Evolutionary conservation across 202 grass and related monocot species (phyloP).

Genomic region (Setaria viridis): DNA sequence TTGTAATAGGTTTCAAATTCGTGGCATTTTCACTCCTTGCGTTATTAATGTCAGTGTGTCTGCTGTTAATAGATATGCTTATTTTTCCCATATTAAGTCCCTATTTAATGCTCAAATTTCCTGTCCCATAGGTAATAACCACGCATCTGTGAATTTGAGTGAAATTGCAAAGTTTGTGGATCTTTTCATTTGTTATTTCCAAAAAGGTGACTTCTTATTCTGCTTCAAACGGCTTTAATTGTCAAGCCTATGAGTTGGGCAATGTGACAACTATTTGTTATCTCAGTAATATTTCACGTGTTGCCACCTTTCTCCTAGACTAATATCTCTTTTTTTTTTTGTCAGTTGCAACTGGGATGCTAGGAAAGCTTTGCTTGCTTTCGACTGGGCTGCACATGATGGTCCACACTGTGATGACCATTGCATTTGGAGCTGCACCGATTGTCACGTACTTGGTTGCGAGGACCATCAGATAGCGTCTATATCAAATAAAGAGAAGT

Average conservation of each 20-base stretch:
- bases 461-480: slow-evolving; percentile 61
- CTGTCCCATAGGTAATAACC: neutral
- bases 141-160: neutral
- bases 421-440: slow-evolving; percentile 71
- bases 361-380: slow-evolving; percentile 71
- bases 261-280: neutral
- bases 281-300: neutral
- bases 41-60: neutral
- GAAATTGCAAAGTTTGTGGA: neutral
- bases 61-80: neutral
- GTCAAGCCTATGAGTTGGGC: neutral
- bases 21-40: neutral
- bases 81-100: neutral
- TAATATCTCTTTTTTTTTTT: neutral
- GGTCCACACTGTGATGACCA: slow-evolving; percentile 54
- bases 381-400: slow-evolving; percentile 55
- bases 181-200: neutral
- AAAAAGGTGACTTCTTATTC: neutral
- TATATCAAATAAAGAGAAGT: slow-evolving; percentile 51
- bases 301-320: neutral
- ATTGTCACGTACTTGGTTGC: slow-evolving; percentile 78
- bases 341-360: slow-evolving; percentile 86
- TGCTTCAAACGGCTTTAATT: slow-evolving; percentile 5
- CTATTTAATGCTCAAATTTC: neutral
- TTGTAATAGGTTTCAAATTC: neutral